Evolutionary conservation across 108 stramenopile genomes (phyloP).

Genomic region (Pseudonitzschia pungens): DNA sequence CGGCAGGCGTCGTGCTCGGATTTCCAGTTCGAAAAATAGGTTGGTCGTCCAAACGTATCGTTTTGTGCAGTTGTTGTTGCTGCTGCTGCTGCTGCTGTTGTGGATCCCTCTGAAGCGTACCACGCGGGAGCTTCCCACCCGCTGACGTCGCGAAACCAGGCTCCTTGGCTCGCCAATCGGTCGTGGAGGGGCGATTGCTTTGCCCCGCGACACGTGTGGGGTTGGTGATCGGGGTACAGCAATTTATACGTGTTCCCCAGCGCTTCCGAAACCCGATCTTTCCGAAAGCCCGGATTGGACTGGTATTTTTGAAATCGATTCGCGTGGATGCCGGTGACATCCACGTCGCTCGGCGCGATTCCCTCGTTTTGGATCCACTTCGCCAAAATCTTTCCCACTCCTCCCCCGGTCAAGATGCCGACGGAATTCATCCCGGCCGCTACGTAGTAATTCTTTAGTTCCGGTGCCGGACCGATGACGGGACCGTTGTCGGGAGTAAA

Average conservation of each 20-base stretch:
- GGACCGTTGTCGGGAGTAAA: slow-evolving; percentile 66
- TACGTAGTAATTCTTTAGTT: slow-evolving; percentile 63
- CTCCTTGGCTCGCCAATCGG: slow-evolving; percentile 20
- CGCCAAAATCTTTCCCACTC: slow-evolving; percentile 55
- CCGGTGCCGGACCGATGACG: slow-evolving; percentile 60
- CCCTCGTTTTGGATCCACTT: slow-evolving; percentile 52
- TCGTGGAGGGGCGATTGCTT: slow-evolving; percentile 61
- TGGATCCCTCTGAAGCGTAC: no score
- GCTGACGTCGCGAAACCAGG: no score
- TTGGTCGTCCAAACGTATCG: slow-evolving; percentile 49
- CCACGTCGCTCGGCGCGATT: slow-evolving; percentile 42
- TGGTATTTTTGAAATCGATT: slow-evolving; percentile 67
- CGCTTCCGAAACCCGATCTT: slow-evolving; percentile 52
- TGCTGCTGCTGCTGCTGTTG: no score
- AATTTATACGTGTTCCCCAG: slow-evolving; percentile 64
- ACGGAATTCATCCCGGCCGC: slow-evolving; percentile 77
- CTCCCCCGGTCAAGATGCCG: slow-evolving; percentile 77
- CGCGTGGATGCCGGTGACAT: slow-evolving; percentile 61
- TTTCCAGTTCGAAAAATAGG: slow-evolving; percentile 53
- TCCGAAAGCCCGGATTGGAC: slow-evolving; percentile 48
- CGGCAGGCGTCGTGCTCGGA: slow-evolving; percentile 66
- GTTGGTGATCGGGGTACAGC: slow-evolving; percentile 67
- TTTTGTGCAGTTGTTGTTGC: neutral
- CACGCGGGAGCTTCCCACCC: no score
- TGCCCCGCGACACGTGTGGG: slow-evolving; percentile 44